phyloP scores from a whole-genome alignment of 2,329 filamentous ascomycete species.

The Nemania serpens region DNA sequence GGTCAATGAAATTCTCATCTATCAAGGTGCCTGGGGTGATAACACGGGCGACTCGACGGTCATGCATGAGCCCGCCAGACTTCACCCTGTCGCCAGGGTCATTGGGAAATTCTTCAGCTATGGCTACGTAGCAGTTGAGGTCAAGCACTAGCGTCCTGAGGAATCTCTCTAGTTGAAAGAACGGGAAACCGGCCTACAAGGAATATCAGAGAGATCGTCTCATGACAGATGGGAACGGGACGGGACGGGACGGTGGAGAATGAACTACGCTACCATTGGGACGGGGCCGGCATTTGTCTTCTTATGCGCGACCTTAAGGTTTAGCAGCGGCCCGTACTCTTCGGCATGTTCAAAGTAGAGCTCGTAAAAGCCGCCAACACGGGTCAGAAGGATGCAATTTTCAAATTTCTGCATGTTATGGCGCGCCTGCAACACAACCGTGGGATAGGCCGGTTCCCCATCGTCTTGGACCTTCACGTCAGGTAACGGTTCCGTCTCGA shows the following conservation, averaged over 20 bases:
- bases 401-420: slow-evolving; percentile 90
- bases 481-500: slow-evolving; percentile 27
- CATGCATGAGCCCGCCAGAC: slow-evolving; percentile 79
- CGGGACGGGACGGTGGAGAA: slow-evolving; percentile 20
- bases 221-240: slow-evolving; percentile 21
- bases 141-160: slow-evolving; percentile 93
- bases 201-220: slow-evolving; percentile 31
- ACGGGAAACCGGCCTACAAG: slow-evolving; percentile 83
- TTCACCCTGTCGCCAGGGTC: slow-evolving; percentile 71
- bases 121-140: slow-evolving; percentile 85
- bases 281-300: slow-evolving; percentile 80
- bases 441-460: slow-evolving; percentile 69
- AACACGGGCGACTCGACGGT: slow-evolving; percentile 82
- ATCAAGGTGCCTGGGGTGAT: slow-evolving; percentile 95
- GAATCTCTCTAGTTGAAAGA: slow-evolving; percentile 89
- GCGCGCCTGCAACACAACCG: slow-evolving; percentile 84
- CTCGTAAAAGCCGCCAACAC: slow-evolving; percentile 96
- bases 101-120: slow-evolving; percentile 90
- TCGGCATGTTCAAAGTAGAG: slow-evolving; percentile 96
- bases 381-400: slow-evolving; percentile 88
- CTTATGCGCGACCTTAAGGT: slow-evolving; percentile 82
- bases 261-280: slow-evolving; percentile 69
- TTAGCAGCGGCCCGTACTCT: slow-evolving; percentile 82
- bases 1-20: slow-evolving; percentile 96
- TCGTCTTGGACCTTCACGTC: slow-evolving; percentile 45